Evolutionary conservation across 2,329 filamentous ascomycete genomes (phyloP), one percentile per base, ranked within the genome.

Genomic region (Tolypocladium amazonense): DNA sequence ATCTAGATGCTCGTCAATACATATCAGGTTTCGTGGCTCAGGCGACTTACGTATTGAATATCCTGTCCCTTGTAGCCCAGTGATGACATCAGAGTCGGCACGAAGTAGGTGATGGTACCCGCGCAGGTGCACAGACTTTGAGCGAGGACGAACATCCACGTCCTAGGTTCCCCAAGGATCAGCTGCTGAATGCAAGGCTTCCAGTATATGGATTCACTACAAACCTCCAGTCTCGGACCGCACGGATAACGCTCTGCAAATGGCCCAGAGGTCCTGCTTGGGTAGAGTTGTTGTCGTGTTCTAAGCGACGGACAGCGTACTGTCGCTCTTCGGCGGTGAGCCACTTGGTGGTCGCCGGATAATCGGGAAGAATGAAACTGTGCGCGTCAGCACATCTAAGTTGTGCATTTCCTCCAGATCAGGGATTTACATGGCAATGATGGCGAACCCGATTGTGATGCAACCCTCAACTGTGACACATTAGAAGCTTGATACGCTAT

Each of bases 261-360:
- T 57, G 55, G 23, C 59, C 37, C 12, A 38, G 14, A 5, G 20
- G 23, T 27, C 57, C 55, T 8, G 39, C 33, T 20, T 45, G 35
- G 30, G 59, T 54, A n/a, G 37, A 53, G 41, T 50, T 58, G 41
- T 54, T 58, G 39, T 60, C 56, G n/a, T 43, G 12, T 15, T 47
- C 47, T 20, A 33, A 14, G 37, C 37, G 37, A 14, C 37, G 37
- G 37, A 60, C 53, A 18, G 59, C 56, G 33, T 58, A 58, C 75
- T 60, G 6, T 56, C 65, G 8, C 37, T 66, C 64, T 37, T 66
- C 63, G 8, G 60, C 61, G 0, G 64, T 66, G 59, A 66, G 58
- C 64, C 64, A 66, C 57, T 59, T 65, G 11, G 64, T 66, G 23
- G 60, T 66, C n/a, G 59, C 58, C 3, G 64, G 64, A 57, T 64